Base-by-base conservation (phyloP, 2,329 filamentous ascomycete species). In the Trichoderma sp. region DNA sequence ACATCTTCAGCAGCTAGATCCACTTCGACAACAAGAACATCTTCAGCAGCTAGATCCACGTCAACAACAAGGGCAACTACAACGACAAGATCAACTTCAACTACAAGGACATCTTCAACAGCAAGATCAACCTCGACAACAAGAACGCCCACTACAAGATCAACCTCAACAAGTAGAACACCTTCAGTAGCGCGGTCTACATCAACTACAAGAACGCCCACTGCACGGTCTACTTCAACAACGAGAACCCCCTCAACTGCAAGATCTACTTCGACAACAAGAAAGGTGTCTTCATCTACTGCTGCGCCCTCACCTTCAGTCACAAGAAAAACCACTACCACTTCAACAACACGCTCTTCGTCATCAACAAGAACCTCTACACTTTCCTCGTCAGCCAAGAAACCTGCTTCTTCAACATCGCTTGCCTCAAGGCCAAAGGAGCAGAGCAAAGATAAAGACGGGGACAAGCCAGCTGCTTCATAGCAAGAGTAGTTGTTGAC, bases 371-470 rank as follows among this genome's bases (percentile, higher is more conserved):
- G 52, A 37, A 28, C 28, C 18, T 56, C 54, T 13, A n/a, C 54
- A 11, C 28, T 28, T n/a, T 56, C 54, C 54, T n/a, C 54, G 28
- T 32, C 28, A 28, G 8, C 28, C 26, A 56, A 28, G n/a, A 66
- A 65, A 55, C 34, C 61, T 11, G 26, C 61, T 43, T 51, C 54
- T 21, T 21, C 54, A 4, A 46, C 63, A 18, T 49, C 63, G 28
- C 54, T 66, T 11, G 63, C 63, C 63, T 37, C 28, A 43, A 58
- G 63, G 5, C 39, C n/a, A 49, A 54, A 69, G n/a, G 56, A 65
- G 60, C 59, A 69, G 34, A 74, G 73, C 30, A 67, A 69, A 18
- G 66, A 71, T 10, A 68, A 37, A 28, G 59, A 39, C 66, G 68
- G 68, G 66, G 43, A 66, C 39, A 49, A 37, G 26, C 49, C 56